A percentile compares a stretch with the other conserved stretches of the same genome.
Evolutionary conservation across 78 protist genomes (phyloP).

Genomic region (Dictyostelium brefeldianum): DNA sequence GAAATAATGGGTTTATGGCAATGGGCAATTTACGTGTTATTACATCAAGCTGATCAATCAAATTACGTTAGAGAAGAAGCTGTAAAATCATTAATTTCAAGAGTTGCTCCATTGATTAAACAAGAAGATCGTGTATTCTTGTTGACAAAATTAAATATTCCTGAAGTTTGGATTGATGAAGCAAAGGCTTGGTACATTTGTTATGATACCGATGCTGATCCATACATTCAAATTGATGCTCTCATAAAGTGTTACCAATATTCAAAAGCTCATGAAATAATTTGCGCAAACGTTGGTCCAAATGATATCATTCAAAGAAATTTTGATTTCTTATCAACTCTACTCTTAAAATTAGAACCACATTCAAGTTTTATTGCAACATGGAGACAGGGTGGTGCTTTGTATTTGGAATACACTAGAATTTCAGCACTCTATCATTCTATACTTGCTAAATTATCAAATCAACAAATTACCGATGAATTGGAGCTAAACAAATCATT

Average conservation of each 20-base stretch:
- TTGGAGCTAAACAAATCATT: not conserved
- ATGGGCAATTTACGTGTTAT: constrained; percentile 76
- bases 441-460: not conserved
- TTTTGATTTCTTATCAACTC: constrained; percentile 6
- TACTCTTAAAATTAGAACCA: constrained; percentile 27
- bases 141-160: constrained; percentile 5
- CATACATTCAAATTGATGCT: not conserved
- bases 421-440: not conserved
- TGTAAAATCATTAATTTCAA: constrained; percentile 39
- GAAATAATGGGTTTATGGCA: constrained; percentile 79
- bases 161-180: constrained; percentile 68
- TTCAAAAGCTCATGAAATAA: constrained; percentile 33
- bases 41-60: constrained; percentile 25
- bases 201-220: not conserved
- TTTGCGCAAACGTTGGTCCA: constrained; percentile 53
- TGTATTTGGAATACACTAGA: constrained; percentile 14
- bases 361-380: constrained; percentile 10
- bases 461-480: not conserved
- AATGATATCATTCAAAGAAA: constrained; percentile 35
- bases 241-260: constrained; percentile 60
- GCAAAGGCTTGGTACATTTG: constrained; percentile 46
- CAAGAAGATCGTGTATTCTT: constrained; percentile 21
- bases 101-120: constrained; percentile 8
- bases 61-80: constrained; percentile 63
- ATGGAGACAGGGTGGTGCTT: constrained; percentile 55